Percentiles rank a stretch among this genome's conserved stretches.
Evolutionary conservation across 768 basidiomycete genomes (phyloP).

Genomic region (Lyophyllum decastes): DNA sequence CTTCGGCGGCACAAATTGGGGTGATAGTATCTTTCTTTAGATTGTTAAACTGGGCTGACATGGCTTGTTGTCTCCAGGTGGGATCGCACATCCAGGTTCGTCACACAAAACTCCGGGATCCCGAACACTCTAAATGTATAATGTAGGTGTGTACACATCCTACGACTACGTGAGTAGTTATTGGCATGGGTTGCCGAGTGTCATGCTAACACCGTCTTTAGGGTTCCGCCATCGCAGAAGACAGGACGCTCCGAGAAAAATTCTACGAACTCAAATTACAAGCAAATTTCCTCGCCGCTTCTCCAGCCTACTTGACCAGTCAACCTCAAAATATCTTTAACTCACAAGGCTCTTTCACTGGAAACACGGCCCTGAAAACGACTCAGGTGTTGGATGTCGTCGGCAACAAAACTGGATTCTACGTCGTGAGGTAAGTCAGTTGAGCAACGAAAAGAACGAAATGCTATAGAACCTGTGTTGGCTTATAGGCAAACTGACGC

Average conservation of each 20-base stretch:
- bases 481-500: slow-evolving; percentile 38
- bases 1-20: slow-evolving; percentile 54
- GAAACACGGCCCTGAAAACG: slow-evolving; percentile 48
- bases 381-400: slow-evolving; percentile 51
- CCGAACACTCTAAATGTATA: background rate
- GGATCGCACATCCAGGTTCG: slow-evolving; percentile 38
- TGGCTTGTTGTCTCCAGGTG: slow-evolving; percentile 19
- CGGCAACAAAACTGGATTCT: slow-evolving; percentile 49
- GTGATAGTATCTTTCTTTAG: slow-evolving; percentile 16
- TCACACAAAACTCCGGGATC: background rate
- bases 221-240: slow-evolving; percentile 54
- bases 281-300: slow-evolving; percentile 50
- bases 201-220: slow-evolving; percentile 14
- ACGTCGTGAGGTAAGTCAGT: slow-evolving; percentile 37
- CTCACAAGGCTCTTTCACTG: slow-evolving; percentile 46
- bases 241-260: slow-evolving; percentile 52
- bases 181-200: background rate
- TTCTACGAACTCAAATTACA: slow-evolving; percentile 55
- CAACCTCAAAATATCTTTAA: slow-evolving; percentile 42
- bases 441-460: background rate
- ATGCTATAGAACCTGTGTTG: background rate
- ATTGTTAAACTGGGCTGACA: background rate
- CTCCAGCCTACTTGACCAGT: slow-evolving; percentile 50
- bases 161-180: slow-evolving; percentile 40
- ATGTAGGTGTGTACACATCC: slow-evolving; percentile 42